Conservation (phyloP, 2,329 filamentous ascomycete genomes). For the Pseudopithomyces maydicus region DNA sequence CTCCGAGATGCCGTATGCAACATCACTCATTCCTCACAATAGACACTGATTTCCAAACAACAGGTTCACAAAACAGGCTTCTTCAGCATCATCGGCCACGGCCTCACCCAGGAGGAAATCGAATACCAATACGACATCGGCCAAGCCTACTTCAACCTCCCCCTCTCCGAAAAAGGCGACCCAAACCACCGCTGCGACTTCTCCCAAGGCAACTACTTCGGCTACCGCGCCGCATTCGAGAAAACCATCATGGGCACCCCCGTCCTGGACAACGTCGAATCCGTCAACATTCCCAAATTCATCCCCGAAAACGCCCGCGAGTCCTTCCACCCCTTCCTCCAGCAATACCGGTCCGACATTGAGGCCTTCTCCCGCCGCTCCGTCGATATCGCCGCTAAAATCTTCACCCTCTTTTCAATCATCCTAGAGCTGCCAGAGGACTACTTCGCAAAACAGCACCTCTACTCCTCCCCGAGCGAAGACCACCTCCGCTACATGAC, state of each 20-base stretch:
- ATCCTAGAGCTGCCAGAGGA: constrained; percentile 48
- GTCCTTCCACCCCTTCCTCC: constrained; percentile 34
- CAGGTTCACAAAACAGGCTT: constrained; percentile 38
- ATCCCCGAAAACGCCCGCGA: constrained; percentile 28
- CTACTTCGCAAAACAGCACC: constrained; percentile 44
- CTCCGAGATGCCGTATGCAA: constrained; percentile 57
- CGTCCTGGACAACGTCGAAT: constrained; percentile 39
- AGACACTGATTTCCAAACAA: background rate
- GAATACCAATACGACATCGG: constrained; percentile 40
- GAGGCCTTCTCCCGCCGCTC: constrained; percentile 33
- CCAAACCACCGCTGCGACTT: constrained; percentile 37
- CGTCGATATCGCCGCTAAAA: constrained; percentile 35
- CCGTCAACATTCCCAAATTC: constrained; percentile 41
- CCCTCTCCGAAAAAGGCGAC: constrained; percentile 34
- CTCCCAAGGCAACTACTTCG: constrained; percentile 36
- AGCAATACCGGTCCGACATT: constrained; percentile 30
- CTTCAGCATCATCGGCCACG: constrained; percentile 37
- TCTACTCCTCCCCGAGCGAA: constrained; percentile 42
- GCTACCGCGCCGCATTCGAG: constrained; percentile 35
- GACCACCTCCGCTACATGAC: constrained; percentile 51
- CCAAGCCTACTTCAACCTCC: constrained; percentile 36
- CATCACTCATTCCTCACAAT: background rate
- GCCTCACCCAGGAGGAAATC: constrained; percentile 35
- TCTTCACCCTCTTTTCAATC: constrained; percentile 48
- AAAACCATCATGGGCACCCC: constrained; percentile 39